Base-by-base conservation (phyloP, 768 basidiomycete species). In the Clitopilus hobsonii region DNA sequence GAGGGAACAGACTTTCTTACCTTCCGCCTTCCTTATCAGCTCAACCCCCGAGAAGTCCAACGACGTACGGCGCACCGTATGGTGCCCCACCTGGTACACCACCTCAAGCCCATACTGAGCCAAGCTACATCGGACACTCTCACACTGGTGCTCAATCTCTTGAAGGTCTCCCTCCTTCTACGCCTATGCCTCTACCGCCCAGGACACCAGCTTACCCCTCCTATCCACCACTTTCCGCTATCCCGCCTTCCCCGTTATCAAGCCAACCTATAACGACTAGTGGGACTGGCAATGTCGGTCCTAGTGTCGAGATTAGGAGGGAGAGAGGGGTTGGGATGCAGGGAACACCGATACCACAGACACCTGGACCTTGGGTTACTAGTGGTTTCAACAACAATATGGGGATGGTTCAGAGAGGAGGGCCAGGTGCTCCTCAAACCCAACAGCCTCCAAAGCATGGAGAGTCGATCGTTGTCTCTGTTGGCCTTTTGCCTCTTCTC, bases 121-220 rank as follows among this genome's bases (percentile, higher is more conserved):
- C 41, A 58, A 18, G 47, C 51, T 1, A 51, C 48, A 5, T 36
- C 24, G 22, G 54, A 30, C 26, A 58, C 51, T 13, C 24, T 48
- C 29, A 24, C 50, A 25, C 49, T 38, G 1, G 13, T 28, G 26
- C 26, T n/a, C 49, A 51, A 13, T 30, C 25, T 16, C 10, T 28
- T 7, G 27, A 51, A 16, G 18, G 10, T 28, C 10, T 51, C n/a
- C n/a, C n/a, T n/a, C n/a, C n/a, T n/a, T n/a, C n/a, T n/a, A n/a
- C n/a, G n/a, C n/a, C n/a, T n/a, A n/a, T n/a, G n/a, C n/a, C n/a
- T n/a, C n/a, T n/a, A n/a, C n/a, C n/a, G 25, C 82, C 87, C 0
- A 75, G 76, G 41, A 91, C 86, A 3, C 89, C 89, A 1, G 85
- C 88, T 2, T 89, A 89, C 61, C 88, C 89, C 13, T 77, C 86